Percentiles rank a stretch among this genome's conserved stretches.
phyloP scores from a whole-genome alignment of 1,284 basidiomycete species.

The Vanrija pseudolonga region DNA sequence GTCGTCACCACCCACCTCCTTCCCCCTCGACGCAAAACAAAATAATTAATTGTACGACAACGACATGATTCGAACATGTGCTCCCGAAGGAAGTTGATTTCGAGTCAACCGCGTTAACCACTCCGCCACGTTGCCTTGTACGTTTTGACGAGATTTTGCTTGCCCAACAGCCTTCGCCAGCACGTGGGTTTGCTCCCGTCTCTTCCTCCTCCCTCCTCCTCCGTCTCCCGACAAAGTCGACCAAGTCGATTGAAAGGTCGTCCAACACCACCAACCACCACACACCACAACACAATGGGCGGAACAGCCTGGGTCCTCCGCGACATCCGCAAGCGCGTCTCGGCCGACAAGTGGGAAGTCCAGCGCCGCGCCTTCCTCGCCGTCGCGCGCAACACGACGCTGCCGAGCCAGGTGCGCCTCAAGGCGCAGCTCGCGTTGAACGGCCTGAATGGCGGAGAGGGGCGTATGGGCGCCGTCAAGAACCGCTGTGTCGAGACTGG shows the following conservation, averaged over 20 bases:
- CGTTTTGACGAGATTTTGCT: too few species aligned
- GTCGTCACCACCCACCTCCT: too few species aligned
- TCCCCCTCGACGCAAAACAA: too few species aligned
- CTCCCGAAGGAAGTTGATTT: too few species aligned
- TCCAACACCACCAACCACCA: neutral
- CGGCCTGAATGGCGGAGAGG: conserved; percentile 72
- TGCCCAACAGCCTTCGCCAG: neutral
- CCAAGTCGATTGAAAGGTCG: too few species aligned
- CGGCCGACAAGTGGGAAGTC: conserved; percentile 64
- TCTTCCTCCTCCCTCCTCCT: neutral
- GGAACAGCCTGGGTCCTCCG: conserved; percentile 36
- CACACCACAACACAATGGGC: conserved; percentile 22
- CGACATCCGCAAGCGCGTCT: conserved; percentile 43
- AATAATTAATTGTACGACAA: neutral
- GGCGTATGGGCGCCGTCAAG: conserved; percentile 74
- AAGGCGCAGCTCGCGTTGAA: conserved; percentile 95
- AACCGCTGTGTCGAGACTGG: conserved; percentile 83
- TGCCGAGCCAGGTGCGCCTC: conserved; percentile 81
- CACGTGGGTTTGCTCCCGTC: neutral
- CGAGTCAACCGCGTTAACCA: too few species aligned
- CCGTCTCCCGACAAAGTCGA: neutral
- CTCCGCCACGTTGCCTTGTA: too few species aligned
- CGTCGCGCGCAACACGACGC: conserved; percentile 79
- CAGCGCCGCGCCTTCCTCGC: conserved; percentile 80
- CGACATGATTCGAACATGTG: too few species aligned